These are phyloP conservation scores for Musa balbisiana DNA, from an alignment of 202 grass and related monocot species.

Conservation along the genomic window DNA sequence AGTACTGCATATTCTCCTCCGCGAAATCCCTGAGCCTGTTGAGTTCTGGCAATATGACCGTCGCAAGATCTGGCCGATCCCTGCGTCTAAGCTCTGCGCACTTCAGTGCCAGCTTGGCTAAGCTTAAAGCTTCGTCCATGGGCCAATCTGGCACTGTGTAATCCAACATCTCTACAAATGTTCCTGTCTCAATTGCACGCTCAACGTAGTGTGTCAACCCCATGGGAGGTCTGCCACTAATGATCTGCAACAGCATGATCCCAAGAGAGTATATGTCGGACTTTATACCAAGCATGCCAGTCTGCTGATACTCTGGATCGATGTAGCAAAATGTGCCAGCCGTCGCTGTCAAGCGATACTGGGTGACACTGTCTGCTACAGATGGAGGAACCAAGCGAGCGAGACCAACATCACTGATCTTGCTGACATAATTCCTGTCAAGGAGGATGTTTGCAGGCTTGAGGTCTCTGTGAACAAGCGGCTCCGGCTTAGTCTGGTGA, in stretches of 20 bases:
- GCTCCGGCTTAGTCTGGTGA: constrained; percentile 16
- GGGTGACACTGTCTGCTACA: constrained; percentile 11
- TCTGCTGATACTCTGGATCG: constrained; percentile 16
- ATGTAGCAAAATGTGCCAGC: constrained; percentile 19
- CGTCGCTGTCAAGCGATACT: constrained; percentile 11
- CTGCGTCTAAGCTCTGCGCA: constrained; percentile 10
- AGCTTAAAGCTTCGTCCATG: constrained; percentile 6
- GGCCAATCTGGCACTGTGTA: not conserved
- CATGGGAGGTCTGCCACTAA: constrained; percentile 2
- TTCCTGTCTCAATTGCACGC: not conserved
- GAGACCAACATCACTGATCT: constrained; percentile 13
- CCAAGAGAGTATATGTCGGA: constrained; percentile 4
- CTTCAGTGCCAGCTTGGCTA: not conserved
- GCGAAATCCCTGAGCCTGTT: constrained; percentile 6
- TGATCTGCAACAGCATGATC: constrained; percentile 7
- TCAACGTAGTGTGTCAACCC: constrained; percentile 3
- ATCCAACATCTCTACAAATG: constrained; percentile 8
- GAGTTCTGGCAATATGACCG: constrained; percentile 2
- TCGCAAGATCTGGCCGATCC: constrained; percentile 8
- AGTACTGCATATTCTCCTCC: constrained; percentile 2
- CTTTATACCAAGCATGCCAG: constrained; percentile 5
- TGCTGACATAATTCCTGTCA: constrained; percentile 17
- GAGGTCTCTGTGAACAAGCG: constrained; percentile 9
- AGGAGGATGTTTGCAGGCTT: constrained; percentile 19
- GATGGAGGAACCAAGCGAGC: constrained; percentile 12